Evolutionary conservation across 2,329 filamentous ascomycete genomes (phyloP).

Genomic region (Trichoderma cornu-damae): DNA sequence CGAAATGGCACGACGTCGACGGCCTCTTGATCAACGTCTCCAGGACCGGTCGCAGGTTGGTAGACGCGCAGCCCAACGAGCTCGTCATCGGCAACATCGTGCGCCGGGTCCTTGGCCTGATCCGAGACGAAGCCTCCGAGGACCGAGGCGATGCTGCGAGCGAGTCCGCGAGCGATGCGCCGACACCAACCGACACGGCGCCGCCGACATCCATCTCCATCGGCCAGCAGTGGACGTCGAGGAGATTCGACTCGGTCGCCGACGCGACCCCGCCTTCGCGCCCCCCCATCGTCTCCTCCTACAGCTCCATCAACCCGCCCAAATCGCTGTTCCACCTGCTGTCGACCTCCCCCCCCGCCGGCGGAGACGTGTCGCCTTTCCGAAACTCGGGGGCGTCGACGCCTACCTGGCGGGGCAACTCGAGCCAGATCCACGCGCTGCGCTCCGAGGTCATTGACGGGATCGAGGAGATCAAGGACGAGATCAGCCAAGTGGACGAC

Average conservation of each 20-base stretch:
- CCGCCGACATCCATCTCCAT: slow-evolving; percentile 26
- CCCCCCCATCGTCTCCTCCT: slow-evolving; percentile 57
- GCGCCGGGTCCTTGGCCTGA: slow-evolving; percentile 79
- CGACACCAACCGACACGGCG: slow-evolving; percentile 39
- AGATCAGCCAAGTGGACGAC: slow-evolving; percentile 86
- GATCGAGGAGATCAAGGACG: slow-evolving; percentile 93
- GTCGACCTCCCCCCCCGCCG: slow-evolving; percentile 59
- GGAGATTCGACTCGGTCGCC: slow-evolving; percentile 25
- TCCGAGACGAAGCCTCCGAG: slow-evolving; percentile 85
- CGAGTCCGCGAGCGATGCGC: slow-evolving; percentile 52
- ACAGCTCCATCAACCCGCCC: slow-evolving; percentile 59
- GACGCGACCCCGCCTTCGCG: slow-evolving; percentile 37
- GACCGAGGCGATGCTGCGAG: slow-evolving; percentile 61
- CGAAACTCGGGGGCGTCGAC: slow-evolving; percentile 47
- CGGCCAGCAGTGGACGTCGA: slow-evolving; percentile 31
- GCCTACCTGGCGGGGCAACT: slow-evolving; percentile 38
- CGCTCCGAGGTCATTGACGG: slow-evolving; percentile 89
- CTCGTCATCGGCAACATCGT: slow-evolving; percentile 94
- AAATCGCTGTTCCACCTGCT: slow-evolving; percentile 88
- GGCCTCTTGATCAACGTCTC: slow-evolving; percentile 77
- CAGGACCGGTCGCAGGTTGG: slow-evolving; percentile 69
- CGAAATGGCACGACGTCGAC: slow-evolving; percentile 70
- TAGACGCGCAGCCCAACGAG: slow-evolving; percentile 81
- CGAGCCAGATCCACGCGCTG: slow-evolving; percentile 59
- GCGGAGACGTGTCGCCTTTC: slow-evolving; percentile 42